Percentiles rank a stretch among this genome's conserved stretches.
Evolutionary conservation across 176 grass and related monocot genomes (phyloP).

Genomic region (Zea luxurians): DNA sequence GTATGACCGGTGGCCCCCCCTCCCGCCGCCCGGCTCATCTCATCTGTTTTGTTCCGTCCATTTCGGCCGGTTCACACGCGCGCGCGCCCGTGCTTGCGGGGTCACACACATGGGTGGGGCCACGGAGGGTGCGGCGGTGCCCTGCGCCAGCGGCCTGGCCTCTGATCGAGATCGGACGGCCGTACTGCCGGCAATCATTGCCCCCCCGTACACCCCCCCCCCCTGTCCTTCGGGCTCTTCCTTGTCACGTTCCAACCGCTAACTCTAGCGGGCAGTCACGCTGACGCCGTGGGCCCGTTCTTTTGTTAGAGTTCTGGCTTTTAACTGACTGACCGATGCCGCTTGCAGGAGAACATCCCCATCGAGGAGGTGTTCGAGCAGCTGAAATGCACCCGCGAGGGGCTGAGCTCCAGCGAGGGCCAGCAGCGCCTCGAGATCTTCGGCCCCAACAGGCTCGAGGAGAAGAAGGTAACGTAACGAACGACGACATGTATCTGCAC

Average conservation of each 20-base stretch:
- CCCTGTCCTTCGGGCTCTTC: constrained; percentile 13
- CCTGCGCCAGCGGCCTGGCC: constrained; percentile 13
- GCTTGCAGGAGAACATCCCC: constrained; percentile 81
- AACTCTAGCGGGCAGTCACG: constrained; percentile 6
- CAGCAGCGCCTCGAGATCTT: constrained; percentile 66
- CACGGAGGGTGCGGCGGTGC: constrained; percentile 1
- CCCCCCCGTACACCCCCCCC: neutral
- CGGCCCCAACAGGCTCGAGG: constrained; percentile 97
- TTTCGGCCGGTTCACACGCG: constrained; percentile 19
- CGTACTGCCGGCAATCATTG: constrained; percentile 44
- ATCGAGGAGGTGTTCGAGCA: constrained; percentile 98
- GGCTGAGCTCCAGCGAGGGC: constrained; percentile 69
- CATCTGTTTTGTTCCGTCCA: neutral
- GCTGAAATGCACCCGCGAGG: constrained; percentile 91
- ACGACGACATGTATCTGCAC: neutral
- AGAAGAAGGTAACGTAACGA: constrained; percentile 63
- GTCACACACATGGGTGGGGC: constrained; percentile 11
- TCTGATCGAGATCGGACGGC: constrained; percentile 51
- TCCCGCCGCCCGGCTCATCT: neutral
- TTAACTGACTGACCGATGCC: constrained; percentile 1
- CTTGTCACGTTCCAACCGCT: neutral
- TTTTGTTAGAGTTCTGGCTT: neutral
- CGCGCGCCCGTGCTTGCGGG: neutral
- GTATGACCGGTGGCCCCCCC: neutral
- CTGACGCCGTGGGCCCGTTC: constrained; percentile 14